phyloP scores from a whole-genome alignment of 352 stramenopile genomes.

The Pythium rhizo-oryzae region DNA sequence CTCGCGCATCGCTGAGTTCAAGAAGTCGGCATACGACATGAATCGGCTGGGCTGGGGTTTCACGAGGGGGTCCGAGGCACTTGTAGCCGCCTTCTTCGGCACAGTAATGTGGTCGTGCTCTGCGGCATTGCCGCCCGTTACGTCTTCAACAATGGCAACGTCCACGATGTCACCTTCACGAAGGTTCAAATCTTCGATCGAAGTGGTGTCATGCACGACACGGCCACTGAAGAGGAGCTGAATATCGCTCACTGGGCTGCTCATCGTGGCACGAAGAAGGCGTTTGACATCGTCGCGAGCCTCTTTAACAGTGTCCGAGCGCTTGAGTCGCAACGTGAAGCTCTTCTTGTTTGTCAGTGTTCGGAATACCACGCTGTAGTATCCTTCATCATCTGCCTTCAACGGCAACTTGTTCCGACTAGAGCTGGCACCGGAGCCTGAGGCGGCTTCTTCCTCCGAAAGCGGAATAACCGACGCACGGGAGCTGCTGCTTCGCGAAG shows the following conservation, averaged over 20 bases:
- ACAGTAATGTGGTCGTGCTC: neutral
- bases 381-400: slow-evolving; percentile 54
- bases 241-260: slow-evolving; percentile 48
- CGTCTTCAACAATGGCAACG: slow-evolving; percentile 69
- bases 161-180: slow-evolving; percentile 69
- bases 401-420: slow-evolving; percentile 34
- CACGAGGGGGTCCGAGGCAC: slow-evolving; percentile 7
- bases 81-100: slow-evolving; percentile 8
- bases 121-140: slow-evolving; percentile 4
- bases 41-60: slow-evolving; percentile 44
- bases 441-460: slow-evolving; percentile 43
- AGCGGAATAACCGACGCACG: slow-evolving; percentile 64
- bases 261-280: slow-evolving; percentile 52
- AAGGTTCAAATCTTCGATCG: slow-evolving; percentile 55
- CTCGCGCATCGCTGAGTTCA: slow-evolving; percentile 55
- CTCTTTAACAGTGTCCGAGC: slow-evolving; percentile 56
- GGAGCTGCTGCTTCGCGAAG: slow-evolving; percentile 20
- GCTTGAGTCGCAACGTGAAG: slow-evolving; percentile 60
- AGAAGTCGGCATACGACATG: slow-evolving; percentile 83
- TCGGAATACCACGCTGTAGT: slow-evolving; percentile 61
- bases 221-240: slow-evolving; percentile 65
- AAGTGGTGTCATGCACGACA: slow-evolving; percentile 49
- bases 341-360: slow-evolving; percentile 71
- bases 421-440: neutral
- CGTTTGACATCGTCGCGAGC: slow-evolving; percentile 61